phyloP scores from a whole-genome alignment of 805 yeast species.

The Nakazawaea ernobii region DNA sequence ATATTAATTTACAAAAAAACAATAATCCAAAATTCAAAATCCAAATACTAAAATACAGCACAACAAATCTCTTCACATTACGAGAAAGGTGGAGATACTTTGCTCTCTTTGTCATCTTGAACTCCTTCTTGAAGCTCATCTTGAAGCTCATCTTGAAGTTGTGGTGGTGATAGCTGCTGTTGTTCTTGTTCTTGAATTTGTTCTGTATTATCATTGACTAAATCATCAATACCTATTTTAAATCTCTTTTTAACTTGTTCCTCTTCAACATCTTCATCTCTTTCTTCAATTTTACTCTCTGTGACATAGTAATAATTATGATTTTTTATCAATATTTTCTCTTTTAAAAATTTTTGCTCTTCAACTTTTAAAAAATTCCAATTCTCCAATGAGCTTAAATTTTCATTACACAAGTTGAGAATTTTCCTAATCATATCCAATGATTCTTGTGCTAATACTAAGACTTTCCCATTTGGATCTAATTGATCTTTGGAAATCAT shows the following conservation, averaged over 20 bases:
- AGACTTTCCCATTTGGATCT: conserved; percentile 61
- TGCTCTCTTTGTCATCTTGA: too few relatives aligned
- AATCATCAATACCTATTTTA: conserved; percentile 10
- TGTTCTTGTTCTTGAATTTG: neutral
- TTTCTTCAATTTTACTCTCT: neutral
- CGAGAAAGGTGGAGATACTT: too few relatives aligned
- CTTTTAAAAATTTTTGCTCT: conserved; percentile 11
- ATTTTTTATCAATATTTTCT: conserved; percentile 11
- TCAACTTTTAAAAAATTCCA: conserved; percentile 41
- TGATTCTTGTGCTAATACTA: conserved; percentile 84
- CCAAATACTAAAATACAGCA: too few relatives aligned
- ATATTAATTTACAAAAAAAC: too few relatives aligned
- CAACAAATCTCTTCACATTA: too few relatives aligned
- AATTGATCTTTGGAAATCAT: conserved; percentile 22
- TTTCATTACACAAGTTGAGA: conserved; percentile 79
- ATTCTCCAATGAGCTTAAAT: conserved; percentile 75
- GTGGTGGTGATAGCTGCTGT: too few relatives aligned
- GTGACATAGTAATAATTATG: conserved; percentile 1
- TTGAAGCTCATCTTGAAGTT: too few relatives aligned
- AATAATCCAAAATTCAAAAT: too few relatives aligned
- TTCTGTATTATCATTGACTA: conserved; percentile 3
- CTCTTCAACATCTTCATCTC: neutral
- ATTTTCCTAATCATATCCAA: conserved; percentile 81
- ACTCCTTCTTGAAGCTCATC: too few relatives aligned
- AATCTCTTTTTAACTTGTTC: conserved; percentile 3